phyloP scores from a whole-genome alignment of 2,329 filamentous ascomycete species.

The Amylocarpus encephaloides region DNA sequence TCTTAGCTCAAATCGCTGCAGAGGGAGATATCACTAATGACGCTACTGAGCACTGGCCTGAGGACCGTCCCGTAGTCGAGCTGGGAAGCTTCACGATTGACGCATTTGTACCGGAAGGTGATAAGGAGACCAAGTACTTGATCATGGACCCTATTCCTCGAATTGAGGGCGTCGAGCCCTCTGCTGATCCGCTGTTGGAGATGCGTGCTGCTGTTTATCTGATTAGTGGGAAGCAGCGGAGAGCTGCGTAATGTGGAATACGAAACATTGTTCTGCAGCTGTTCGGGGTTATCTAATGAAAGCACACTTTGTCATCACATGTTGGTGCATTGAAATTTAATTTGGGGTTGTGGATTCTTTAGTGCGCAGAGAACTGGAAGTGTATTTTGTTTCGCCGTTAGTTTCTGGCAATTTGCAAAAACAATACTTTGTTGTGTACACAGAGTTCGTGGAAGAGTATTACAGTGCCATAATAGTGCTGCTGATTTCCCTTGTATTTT shows the following conservation, averaged over 20 bases:
- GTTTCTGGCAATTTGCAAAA: too few species aligned
- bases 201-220: constrained; percentile 50
- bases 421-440: too few species aligned
- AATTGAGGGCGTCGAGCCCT: constrained; percentile 45
- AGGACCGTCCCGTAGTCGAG: constrained; percentile 42
- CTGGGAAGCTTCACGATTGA: constrained; percentile 44
- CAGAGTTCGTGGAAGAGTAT: too few species aligned
- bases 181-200: constrained; percentile 49
- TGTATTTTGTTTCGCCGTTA: too few species aligned
- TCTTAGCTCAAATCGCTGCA: constrained; percentile 44
- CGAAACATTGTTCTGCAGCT: not conserved
- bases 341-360: too few species aligned
- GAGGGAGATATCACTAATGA: constrained; percentile 43
- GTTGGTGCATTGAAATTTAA: too few species aligned
- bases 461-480: too few species aligned
- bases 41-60: constrained; percentile 47
- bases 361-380: too few species aligned
- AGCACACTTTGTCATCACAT: too few species aligned
- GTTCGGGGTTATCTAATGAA: too few species aligned
- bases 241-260: constrained; percentile 33
- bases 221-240: constrained; percentile 46
- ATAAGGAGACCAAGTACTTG: constrained; percentile 42
- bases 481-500: too few species aligned
- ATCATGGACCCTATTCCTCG: constrained; percentile 55
- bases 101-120: constrained; percentile 34